Conservation (phyloP, 495 filamentous ascomycete species). For the Trypethelium eluteriae region DNA sequence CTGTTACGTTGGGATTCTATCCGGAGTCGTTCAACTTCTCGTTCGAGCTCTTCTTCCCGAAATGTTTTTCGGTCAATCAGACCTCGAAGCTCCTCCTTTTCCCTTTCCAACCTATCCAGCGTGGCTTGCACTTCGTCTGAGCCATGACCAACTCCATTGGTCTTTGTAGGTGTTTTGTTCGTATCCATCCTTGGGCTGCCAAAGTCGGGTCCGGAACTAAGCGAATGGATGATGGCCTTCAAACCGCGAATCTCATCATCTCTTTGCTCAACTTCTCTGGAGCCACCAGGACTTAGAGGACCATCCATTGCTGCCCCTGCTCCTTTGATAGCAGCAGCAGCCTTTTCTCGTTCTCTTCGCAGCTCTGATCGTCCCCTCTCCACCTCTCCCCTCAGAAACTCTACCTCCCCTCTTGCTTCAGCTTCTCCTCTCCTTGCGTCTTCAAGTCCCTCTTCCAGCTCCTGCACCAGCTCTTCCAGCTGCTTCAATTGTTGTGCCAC, state of each 20-base stretch:
- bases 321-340: slow-evolving; percentile 53
- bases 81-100: slow-evolving; percentile 65
- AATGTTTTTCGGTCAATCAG: slow-evolving; percentile 60
- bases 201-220: slow-evolving; percentile 57
- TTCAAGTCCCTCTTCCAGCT: slow-evolving; percentile 93
- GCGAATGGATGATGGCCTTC: slow-evolving; percentile 94
- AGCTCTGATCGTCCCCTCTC: slow-evolving; percentile 88
- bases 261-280: slow-evolving; percentile 82
- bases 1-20: slow-evolving; percentile 38
- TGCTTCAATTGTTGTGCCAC: slow-evolving; percentile 88
- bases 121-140: slow-evolving; percentile 47
- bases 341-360: slow-evolving; percentile 81
- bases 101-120: slow-evolving; percentile 63
- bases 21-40: slow-evolving; percentile 65
- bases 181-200: slow-evolving; percentile 19
- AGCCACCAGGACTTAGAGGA: slow-evolving; percentile 43
- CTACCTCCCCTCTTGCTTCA: slow-evolving; percentile 90
- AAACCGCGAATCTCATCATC: slow-evolving; percentile 95
- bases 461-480: slow-evolving; percentile 89
- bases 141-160: slow-evolving; percentile 31
- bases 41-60: slow-evolving; percentile 85
- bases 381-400: slow-evolving; percentile 92
- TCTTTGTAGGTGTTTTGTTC: slow-evolving; percentile 9
- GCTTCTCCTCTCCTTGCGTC: slow-evolving; percentile 95
- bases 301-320: slow-evolving; percentile 46